phyloP scores from a whole-genome alignment of 306 rosid species.

The Lupinus albus region DNA sequence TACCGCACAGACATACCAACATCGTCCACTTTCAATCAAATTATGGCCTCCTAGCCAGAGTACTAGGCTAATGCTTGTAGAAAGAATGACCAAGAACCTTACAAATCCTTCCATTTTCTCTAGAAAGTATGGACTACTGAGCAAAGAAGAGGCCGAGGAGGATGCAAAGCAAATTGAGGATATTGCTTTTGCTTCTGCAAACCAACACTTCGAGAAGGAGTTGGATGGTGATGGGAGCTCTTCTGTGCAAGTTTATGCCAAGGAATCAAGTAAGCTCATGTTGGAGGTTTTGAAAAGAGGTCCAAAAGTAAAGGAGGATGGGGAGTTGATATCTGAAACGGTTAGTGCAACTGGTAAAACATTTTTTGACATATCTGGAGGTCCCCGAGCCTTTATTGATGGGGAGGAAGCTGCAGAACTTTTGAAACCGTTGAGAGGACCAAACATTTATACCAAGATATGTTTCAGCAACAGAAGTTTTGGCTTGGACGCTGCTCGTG shows the following conservation, averaged over 20 bases:
- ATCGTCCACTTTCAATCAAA: conserved; percentile 60
- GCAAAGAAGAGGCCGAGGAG: conserved; percentile 75
- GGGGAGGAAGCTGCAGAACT: conserved; percentile 73
- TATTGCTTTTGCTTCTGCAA: conserved; percentile 63
- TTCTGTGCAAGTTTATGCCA: conserved; percentile 86
- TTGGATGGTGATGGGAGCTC: conserved; percentile 83
- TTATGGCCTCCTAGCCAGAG: conserved; percentile 92
- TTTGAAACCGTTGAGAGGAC: conserved; percentile 59
- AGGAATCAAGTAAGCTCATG: conserved; percentile 89
- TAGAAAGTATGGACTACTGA: conserved; percentile 75
- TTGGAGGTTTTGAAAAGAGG: conserved; percentile 84
- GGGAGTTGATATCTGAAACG: conserved; percentile 48
- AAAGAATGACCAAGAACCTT: conserved; percentile 77
- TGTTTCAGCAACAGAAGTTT: conserved; percentile 86
- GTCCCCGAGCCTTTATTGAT: conserved; percentile 66
- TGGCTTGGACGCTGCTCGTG: conserved; percentile 77
- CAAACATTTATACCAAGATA: conserved; percentile 62
- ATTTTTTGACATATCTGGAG: conserved; percentile 83
- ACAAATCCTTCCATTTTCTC: conserved; percentile 85
- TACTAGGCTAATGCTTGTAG: conserved; percentile 74
- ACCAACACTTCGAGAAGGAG: conserved; percentile 78
- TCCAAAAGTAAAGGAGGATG: conserved; percentile 62
- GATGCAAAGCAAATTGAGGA: conserved; percentile 72
- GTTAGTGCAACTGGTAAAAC: conserved; percentile 41
- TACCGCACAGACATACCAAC: conserved; percentile 48